A percentile compares a stretch with the other conserved stretches of the same genome.
phyloP scores from a whole-genome alignment of 2,329 filamentous ascomycete genomes.

The Sporothrix dimorphospora region DNA sequence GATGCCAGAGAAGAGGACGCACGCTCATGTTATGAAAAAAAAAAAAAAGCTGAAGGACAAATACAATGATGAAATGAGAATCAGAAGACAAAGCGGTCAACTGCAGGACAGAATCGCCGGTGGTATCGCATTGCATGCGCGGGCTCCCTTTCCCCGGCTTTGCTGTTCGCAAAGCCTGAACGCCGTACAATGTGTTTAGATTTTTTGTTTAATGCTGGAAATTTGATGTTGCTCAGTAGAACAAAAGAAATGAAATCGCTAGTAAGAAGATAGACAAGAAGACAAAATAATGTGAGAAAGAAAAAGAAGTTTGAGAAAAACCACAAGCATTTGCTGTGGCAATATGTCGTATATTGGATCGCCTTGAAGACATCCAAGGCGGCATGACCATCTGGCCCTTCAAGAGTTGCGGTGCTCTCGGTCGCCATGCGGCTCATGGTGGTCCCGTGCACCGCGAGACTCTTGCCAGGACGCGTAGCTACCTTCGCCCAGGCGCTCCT shows the following conservation, averaged over 20 bases:
- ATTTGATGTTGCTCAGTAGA: not conserved
- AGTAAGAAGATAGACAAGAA: not conserved
- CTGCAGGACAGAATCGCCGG: not conserved
- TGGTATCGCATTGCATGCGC: not conserved
- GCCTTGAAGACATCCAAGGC: not conserved
- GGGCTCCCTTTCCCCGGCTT: not conserved
- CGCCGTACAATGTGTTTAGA: not conserved
- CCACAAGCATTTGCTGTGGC: too few species aligned
- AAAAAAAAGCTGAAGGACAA: too few species aligned
- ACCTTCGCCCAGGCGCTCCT: constrained; percentile 44
- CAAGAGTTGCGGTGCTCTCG: constrained; percentile 5
- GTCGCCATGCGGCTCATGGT: not conserved
- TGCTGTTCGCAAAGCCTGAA: not conserved
- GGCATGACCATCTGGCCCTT: too few species aligned
- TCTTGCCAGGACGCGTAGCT: constrained; percentile 30
- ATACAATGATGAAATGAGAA: not conserved
- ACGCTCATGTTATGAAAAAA: not conserved
- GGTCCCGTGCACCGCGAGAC: constrained; percentile 18
- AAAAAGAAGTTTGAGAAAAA: not conserved
- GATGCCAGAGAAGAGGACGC: not conserved
- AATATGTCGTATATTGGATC: too few species aligned
- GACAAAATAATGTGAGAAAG: not conserved
- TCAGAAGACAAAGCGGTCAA: not conserved
- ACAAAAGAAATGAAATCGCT: constrained; percentile 2
- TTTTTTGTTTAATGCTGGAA: not conserved